Base-by-base conservation (phyloP, 2,329 filamentous ascomycete genomes). In the Microdochium paspali region DNA sequence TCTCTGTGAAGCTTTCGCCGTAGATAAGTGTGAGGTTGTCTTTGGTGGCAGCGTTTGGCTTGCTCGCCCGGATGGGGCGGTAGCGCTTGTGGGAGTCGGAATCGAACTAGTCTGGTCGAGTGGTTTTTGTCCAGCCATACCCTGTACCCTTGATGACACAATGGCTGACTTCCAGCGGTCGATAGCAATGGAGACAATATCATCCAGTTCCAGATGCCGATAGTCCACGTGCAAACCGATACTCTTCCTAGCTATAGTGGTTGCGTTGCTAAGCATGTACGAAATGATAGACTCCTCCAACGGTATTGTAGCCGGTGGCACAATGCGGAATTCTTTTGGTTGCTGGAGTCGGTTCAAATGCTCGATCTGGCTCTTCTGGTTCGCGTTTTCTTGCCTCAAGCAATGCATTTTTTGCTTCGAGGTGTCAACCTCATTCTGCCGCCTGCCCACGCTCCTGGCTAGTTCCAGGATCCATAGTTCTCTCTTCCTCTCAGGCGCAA, bases 381-480 rank as follows among this genome's bases (percentile, higher is more conserved):
- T 77, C 18, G 70, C 60, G 32, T 73, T 75, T 55, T 84, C 78
- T 56, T 84, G 80, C 50, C 70, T 70, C 42, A 79, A 63, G 10
- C 65, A 62, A 49, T 73, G 69, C 48, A 77, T 75, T 10, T 69
- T 55, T 28, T 76, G 68, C 50, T 72, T 73, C 51, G 80, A 63
- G 45, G 68, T 71, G 40, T 77, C 71, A 3, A 72, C 63, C 48
- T 80, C 74, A 47, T 77, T 77, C 50, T 79, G 71, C 53, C 75
- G 79, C 48, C 73, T 66, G 5, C 77, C 77, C 2, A 83, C 68
- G 25, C 73, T 70, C n/a, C 80, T 69, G 0, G 80, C 80, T 32
- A 84, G 64, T 58, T 83, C 79, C 30, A 84, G 59, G 4, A 72
- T 65, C 80, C 80, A 84, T 6, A 83, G 69, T 53, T 82, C 77